Base-by-base conservation (phyloP, 1,284 basidiomycete species). In the Apiotrichum gamsii region DNA sequence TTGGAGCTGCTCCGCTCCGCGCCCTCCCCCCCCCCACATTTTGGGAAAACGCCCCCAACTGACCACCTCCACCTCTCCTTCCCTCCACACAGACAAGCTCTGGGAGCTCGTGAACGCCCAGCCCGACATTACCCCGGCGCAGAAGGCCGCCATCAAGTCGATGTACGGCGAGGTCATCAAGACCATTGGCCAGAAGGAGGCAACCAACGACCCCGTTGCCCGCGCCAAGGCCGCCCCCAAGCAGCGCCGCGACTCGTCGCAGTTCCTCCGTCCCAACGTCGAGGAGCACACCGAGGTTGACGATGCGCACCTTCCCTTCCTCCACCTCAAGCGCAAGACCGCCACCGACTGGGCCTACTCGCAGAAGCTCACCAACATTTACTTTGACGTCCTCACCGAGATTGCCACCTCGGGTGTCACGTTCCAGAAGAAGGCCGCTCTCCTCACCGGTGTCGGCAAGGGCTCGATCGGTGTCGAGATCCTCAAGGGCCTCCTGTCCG, bases 391-490 rank as follows among this genome's bases (percentile, higher is more conserved):
- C 57, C 78, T 98, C 39, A 87, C 91, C 64, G 95, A 98, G 74
- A 96, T 98, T 60, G 94, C 95, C 10, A 95, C 93, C 0, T 91
- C 93, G 9, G 94, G 94, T 37, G 95, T 93, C 15, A 93, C 91
- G 1, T 98, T 96, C 80, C 86, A 94, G 74, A 91, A 94, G 76
- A 97, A 97, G 80, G 96, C 97, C 62, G 94, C 94, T 1, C 80
- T 98, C 29, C 80, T 97, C 38, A 98, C 94, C 37, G 94, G 95
- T 72, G 95, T 97, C 47, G 94, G 94, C 49, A 93, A 90, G 69
- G 94, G 90, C 20, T 95, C 90, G 4, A 98, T 98, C 64, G 94
- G 94, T 58, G 86, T 95, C 49, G 95, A 98, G 74, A 89, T 97
- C 58, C 79, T 98, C 60, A 97, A 96, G 74, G 94, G 94, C 57